Base-by-base conservation (phyloP, 345 rosid species). In the Citrus medica region DNA sequence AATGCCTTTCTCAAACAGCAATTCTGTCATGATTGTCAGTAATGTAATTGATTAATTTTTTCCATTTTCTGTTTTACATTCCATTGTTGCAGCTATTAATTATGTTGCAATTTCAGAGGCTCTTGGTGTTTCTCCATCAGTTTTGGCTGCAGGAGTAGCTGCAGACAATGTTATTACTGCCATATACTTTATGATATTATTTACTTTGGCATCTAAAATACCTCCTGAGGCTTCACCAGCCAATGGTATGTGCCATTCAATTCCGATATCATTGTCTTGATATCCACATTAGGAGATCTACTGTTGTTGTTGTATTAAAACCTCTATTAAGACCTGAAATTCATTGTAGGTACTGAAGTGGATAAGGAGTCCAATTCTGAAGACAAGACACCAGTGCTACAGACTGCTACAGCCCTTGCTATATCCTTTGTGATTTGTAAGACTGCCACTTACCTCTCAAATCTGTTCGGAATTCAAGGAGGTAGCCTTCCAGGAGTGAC, bases 71-170 rank as follows among this genome's bases (percentile, higher is more conserved):
- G n/a, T n/a, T n/a, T 19, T 21, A 46, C 76, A 32, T 53, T 46
- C 33, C 51, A 14, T 70, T 66, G 24, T 56, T 85, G 83, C 83
- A 92, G 98, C 93, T 40, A 93, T 95, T 76, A 95, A 95, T 70
- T 95, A 89, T 81, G 89, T 95, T 74, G 98, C 98, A 21, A 83
- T 95, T 79, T 87, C 95, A 32, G 91, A 95, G 80, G 98, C 95
- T 69, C 89, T 95, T 24, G 81, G 80, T 24, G 86, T 88, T 77
- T 88, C 97, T 80, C 91, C 98, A 38, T 92, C 94, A 21, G 97
- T 92, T 74, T 35, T 95, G 78, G 94, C 97, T 51, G 98, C 93
- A 0, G 97, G 97, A 62, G 88, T 95, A 14, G 95, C 98, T 27
- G 94, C 88, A 0, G 98, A 95, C 76, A 95, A 92, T 80, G 97